Base-by-base conservation (phyloP, 148 eudicot genomes). In the Mesembryanthemum crystallinum region DNA sequence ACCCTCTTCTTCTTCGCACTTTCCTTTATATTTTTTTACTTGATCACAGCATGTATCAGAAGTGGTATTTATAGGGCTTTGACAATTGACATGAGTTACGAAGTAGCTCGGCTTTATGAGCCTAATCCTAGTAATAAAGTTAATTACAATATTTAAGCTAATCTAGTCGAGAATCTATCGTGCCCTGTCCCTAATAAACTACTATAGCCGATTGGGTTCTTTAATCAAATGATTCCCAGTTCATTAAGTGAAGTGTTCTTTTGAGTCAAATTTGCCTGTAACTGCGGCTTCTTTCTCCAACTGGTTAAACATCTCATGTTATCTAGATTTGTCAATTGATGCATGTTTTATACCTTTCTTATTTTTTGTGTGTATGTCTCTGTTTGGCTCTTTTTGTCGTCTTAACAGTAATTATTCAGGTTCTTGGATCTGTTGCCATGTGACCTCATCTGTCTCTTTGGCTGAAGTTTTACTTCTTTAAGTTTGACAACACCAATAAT, bases 381-480 rank as follows among this genome's bases (percentile, higher is more conserved):
- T 23, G 32, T 65, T 65, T 39, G 49, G 49, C 69, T 65, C 28
- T 65, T 49, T 20, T 42, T 57, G 15, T 18, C 25, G 58, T 57
- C 23, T 12, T 37, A 65, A 43, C 42, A 32, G 52, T 17, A 55
- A 23, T 27, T 43, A n/a, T 45, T 61, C 1, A 73, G 55, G 75
- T 20, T 73, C n/a, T 42, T 51, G 62, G 70, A 64, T 74, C 77
- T 49, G 71, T 23, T 66, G 59, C 72, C 78, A 75, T 75, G 78
- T 75, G 78, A 59, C 60, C 47, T 65, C 24, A 32, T 66, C 60
- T 32, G 28, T 64, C 70, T 51, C 51, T 59, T 32, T 7, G 8
- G 12, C 9, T 35, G 17, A 0, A 4, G 4, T 24, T 23, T 15
- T 29, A 32, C 37, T 32, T 32, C 8, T 42, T 61, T 61, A 62